A percentile compares a stretch with the other conserved stretches of the same genome.
phyloP scores from a whole-genome alignment of 2,329 filamentous ascomycete genomes.

The Aureobasidium leucospermi region DNA sequence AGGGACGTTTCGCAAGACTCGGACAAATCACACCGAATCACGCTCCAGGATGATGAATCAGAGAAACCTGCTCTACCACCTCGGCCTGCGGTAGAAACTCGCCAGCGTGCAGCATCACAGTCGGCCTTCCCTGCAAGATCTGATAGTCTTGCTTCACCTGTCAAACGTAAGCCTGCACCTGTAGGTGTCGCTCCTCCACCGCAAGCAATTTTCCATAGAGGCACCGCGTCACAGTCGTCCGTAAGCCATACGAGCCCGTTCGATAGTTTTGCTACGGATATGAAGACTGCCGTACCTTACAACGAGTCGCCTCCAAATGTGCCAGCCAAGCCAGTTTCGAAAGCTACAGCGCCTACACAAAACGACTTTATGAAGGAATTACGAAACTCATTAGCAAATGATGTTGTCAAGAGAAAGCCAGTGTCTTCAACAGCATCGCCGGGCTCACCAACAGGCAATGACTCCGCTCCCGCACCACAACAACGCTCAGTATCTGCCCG shows the following conservation, averaged over 20 bases:
- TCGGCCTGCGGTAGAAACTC: neutral
- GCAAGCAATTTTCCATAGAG: constrained; percentile 30
- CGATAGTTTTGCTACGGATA: neutral
- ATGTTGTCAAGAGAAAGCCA: constrained; percentile 4
- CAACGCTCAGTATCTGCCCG: constrained; percentile 15
- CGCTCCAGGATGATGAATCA: constrained; percentile 30
- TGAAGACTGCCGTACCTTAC: neutral
- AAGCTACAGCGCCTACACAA: neutral
- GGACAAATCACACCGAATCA: constrained; percentile 32
- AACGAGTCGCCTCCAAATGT: neutral
- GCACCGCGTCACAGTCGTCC: constrained; percentile 22
- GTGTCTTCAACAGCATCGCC: constrained; percentile 9
- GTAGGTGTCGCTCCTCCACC: constrained; percentile 34
- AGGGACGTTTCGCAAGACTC: neutral
- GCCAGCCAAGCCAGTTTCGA: neutral
- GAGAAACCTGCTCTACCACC: constrained; percentile 19
- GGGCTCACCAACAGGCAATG: constrained; percentile 6
- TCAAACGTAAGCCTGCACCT: constrained; percentile 36
- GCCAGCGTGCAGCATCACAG: neutral
- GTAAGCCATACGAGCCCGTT: neutral
- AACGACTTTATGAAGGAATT: constrained; percentile 16
- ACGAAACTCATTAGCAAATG: neutral
- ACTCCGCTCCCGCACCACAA: neutral
- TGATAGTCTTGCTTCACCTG: constrained; percentile 15
- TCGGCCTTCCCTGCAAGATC: constrained; percentile 4